Evolutionary conservation across 371 early-diverging fungal species (phyloP), one percentile per base, ranked within the genome.

Genomic region (Basidiobolus meristosporus): DNA sequence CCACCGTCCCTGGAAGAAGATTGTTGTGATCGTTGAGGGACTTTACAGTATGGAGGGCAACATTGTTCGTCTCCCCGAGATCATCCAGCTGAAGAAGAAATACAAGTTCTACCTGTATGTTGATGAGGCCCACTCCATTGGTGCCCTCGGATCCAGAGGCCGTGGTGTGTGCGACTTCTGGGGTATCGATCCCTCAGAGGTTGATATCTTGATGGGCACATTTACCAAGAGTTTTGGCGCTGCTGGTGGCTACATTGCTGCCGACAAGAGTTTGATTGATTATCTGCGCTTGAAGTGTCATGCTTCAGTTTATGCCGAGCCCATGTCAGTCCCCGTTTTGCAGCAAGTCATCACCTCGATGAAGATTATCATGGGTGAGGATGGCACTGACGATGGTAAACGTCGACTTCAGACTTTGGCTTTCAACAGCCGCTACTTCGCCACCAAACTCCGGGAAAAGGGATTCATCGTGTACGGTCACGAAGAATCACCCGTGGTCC

Each of bases 141-240:
- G 99, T 38, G 98, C 98, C 6, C 52, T 95, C 47, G 96, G 95
- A 34, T 74, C 76, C 48, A 72, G 76, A 35, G 97, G 99, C 15
- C 75, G 98, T 32, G 99, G 99, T 41, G 78, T 98, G 20, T 98
- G 98, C 62, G 99, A 99, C 62, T 89, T 90, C 57, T 82, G 70
- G 49, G 77, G 84, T 38, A 69, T 98, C 12, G 82, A 89, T 50
- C 90, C 93, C 19, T 62, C 60, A 23, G 77, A 90, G 26, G 75
- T 99, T 26, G 99, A 99, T 54, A 74, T 99, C 44, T 57, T 95
- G 30, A 99, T 99, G 99, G 99, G 99, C n/a, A 99, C 99, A 2
- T 98, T 98, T 54, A 98, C 98, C 20, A 99, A 99, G 64, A 90
- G 90, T 32, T 99, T 99, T 73, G 98, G 98, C 47, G 93, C 97